These are phyloP conservation scores for Scedosporium minutisporum DNA, from an alignment of 2,329 filamentous ascomycete species.

Conservation along the genomic window DNA sequence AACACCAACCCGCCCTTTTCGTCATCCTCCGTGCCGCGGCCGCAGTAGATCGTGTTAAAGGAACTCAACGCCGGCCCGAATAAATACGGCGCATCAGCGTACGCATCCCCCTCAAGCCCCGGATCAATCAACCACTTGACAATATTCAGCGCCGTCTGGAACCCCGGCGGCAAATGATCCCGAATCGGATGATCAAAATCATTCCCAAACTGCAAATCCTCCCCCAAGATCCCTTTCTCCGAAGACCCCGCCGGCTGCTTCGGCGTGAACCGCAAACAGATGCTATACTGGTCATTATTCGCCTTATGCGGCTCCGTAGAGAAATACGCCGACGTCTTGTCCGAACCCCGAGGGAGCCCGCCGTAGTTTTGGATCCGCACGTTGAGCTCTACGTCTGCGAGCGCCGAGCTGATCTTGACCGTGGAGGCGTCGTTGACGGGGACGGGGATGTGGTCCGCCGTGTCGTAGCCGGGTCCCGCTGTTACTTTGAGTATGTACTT, in stretches of 20 bases:
- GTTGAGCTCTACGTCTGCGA: constrained; percentile 58
- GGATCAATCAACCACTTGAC: constrained; percentile 90
- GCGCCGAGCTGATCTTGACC: constrained; percentile 51
- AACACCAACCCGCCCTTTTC: constrained; percentile 45
- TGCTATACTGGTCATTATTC: constrained; percentile 71
- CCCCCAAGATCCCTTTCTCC: constrained; percentile 46
- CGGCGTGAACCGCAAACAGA: constrained; percentile 70
- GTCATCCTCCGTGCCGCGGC: constrained; percentile 38
- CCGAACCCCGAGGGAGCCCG: constrained; percentile 64
- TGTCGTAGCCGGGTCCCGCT: constrained; percentile 68
- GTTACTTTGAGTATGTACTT: constrained; percentile 74
- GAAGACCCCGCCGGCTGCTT: constrained; percentile 28
- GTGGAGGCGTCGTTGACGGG: constrained; percentile 62
- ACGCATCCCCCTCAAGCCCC: constrained; percentile 79
- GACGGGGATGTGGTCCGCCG: constrained; percentile 60
- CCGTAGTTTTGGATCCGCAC: constrained; percentile 60
- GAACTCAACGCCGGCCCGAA: constrained; percentile 74
- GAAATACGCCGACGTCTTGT: constrained; percentile 70
- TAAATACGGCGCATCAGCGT: constrained; percentile 75
- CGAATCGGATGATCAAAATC: constrained; percentile 90
- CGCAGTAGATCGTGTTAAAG: constrained; percentile 68
- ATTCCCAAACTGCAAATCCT: constrained; percentile 83
- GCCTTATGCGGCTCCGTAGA: constrained; percentile 53
- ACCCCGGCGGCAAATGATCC: constrained; percentile 76
- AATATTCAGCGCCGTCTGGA: constrained; percentile 72